A percentile compares a stretch with the other conserved stretches of the same genome.
phyloP scores from a whole-genome alignment of 2,329 filamentous ascomycete species.

The Boeremia exigua region DNA sequence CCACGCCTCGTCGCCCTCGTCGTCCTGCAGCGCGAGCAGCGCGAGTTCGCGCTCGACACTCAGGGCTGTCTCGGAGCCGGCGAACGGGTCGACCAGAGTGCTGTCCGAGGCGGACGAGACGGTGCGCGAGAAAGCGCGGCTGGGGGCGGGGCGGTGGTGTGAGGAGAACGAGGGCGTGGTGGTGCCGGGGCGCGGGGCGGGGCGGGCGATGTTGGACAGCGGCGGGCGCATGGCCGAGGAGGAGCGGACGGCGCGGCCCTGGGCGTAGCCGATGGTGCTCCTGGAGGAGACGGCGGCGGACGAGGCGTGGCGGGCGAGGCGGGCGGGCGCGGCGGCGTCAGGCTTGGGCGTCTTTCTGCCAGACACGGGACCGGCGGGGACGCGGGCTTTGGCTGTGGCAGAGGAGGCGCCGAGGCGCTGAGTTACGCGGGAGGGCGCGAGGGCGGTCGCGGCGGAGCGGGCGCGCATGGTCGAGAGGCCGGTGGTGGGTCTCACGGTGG shows the following conservation, averaged over 20 bases:
- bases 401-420: conserved; percentile 50
- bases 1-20: conserved; percentile 41
- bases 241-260: conserved; percentile 67
- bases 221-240: conserved; percentile 47
- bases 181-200: conserved; percentile 18
- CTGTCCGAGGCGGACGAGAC: conserved; percentile 42
- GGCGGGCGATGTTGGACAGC: conserved; percentile 45
- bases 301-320: conserved; percentile 65
- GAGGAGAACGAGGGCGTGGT: conserved; percentile 26
- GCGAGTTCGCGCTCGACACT: conserved; percentile 45
- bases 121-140: conserved; percentile 37
- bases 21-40: conserved; percentile 33
- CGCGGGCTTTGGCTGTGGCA: conserved; percentile 49
- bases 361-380: conserved; percentile 40
- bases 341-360: conserved; percentile 49
- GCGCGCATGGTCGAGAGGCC: conserved; percentile 61
- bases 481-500: conserved; percentile 15
- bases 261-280: conserved; percentile 84
- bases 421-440: conserved; percentile 41
- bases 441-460: conserved; percentile 55
- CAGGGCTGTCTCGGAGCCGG: conserved; percentile 35
- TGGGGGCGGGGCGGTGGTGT: conserved; percentile 26
- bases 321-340: conserved; percentile 59
- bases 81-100: conserved; percentile 32
- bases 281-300: conserved; percentile 72